These are phyloP conservation scores for Rhizophagus clarus DNA, from an alignment of 192 early-diverging fungal genomes.

Conservation along the genomic window DNA sequence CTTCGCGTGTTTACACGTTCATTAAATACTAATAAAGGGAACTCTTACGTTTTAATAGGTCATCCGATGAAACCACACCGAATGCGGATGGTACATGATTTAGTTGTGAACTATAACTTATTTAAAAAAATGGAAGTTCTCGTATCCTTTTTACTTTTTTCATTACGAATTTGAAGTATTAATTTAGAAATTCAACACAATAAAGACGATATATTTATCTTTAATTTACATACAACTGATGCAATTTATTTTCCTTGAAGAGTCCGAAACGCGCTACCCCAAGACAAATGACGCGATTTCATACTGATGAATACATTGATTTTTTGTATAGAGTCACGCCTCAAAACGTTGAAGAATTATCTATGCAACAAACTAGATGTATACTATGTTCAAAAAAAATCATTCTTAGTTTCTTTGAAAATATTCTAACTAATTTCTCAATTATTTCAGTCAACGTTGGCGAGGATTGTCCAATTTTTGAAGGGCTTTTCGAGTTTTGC, in stretches of 20 bases:
- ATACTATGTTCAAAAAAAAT: conserved; percentile 1
- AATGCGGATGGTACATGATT: conserved; percentile 90
- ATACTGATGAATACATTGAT: conserved; percentile 91
- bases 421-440: neutral
- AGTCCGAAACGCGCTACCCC: conserved; percentile 73
- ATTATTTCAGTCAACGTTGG: conserved; percentile 68
- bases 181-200: neutral
- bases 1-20: neutral
- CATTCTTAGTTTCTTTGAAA: neutral
- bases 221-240: neutral
- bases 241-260: conserved; percentile 30
- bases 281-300: conserved; percentile 90
- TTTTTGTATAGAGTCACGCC: conserved; percentile 81
- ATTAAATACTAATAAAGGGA: neutral
- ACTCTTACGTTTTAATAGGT: conserved; percentile 36
- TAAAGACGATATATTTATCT: neutral
- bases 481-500: conserved; percentile 96
- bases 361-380: conserved; percentile 69
- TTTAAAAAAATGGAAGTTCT: conserved; percentile 90
- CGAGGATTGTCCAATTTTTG: conserved; percentile 96
- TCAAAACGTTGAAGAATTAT: conserved; percentile 70
- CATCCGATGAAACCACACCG: conserved; percentile 98
- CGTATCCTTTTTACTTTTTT: conserved; percentile 32
- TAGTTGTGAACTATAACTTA: conserved; percentile 90
- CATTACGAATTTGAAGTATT: neutral